A percentile compares a stretch with the other conserved stretches of the same genome.
These are phyloP conservation scores for Aspergillus kassunensis DNA, from an alignment of 495 filamentous ascomycete species.

Conservation along the genomic window DNA sequence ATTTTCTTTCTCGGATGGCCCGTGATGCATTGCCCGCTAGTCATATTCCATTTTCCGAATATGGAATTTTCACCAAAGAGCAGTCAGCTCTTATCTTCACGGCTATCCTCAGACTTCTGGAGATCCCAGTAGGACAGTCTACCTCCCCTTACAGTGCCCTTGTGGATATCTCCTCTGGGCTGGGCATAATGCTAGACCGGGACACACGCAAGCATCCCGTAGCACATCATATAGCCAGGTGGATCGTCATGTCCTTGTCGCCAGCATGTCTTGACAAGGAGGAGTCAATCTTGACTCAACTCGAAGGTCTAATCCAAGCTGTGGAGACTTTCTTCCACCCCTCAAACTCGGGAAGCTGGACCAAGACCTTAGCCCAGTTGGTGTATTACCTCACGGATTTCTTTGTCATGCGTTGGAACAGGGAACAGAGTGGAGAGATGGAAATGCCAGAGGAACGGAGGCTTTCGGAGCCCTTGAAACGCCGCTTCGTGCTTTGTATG, in stretches of 20 bases:
- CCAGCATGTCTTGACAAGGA: constrained; percentile 74
- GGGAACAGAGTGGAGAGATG: constrained; percentile 88
- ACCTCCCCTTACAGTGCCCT: constrained; percentile 82
- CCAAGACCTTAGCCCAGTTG: constrained; percentile 81
- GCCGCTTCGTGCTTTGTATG: constrained; percentile 84
- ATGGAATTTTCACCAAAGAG: constrained; percentile 88
- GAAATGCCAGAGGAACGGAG: constrained; percentile 73
- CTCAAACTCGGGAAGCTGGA: constrained; percentile 93
- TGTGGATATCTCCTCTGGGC: constrained; percentile 76
- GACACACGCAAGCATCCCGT: constrained; percentile 91
- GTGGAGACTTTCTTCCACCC: constrained; percentile 99
- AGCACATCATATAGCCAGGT: constrained; percentile 87
- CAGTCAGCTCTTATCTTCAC: constrained; percentile 94
- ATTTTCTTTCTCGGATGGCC: constrained; percentile 81
- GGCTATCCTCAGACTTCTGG: constrained; percentile 79
- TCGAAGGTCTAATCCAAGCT: constrained; percentile 92
- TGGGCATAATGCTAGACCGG: constrained; percentile 80
- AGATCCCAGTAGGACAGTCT: constrained; percentile 95
- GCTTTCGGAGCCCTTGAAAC: constrained; percentile 76
- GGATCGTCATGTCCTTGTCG: constrained; percentile 92
- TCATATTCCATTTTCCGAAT: constrained; percentile 77
- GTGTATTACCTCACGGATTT: constrained; percentile 93
- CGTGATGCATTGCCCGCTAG: constrained; percentile 71
- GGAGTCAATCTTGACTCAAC: constrained; percentile 74
- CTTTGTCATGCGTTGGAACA: constrained; percentile 97